A percentile compares a stretch with the other conserved stretches of the same genome.
Conservation (phyloP, 1,284 basidiomycete species). For the Pseudozyma flocculosa region DNA sequence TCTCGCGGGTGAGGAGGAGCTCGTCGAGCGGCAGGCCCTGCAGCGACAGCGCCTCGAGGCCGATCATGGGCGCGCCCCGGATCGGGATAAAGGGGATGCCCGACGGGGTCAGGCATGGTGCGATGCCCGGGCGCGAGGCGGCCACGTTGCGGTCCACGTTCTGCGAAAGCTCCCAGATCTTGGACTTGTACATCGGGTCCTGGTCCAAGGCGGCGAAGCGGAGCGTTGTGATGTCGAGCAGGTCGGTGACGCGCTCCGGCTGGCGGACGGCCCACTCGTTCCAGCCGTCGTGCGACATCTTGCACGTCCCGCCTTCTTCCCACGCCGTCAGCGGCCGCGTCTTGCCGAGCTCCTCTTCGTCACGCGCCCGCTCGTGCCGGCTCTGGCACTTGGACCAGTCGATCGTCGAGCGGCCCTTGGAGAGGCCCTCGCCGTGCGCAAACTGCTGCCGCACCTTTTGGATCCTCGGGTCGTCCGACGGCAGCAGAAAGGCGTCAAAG, state of each 20-base stretch:
- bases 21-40: conserved; percentile 91
- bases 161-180: conserved; percentile 87
- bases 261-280: conserved; percentile 86
- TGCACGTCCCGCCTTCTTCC: conserved; percentile 90
- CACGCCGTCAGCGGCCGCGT: conserved; percentile 86
- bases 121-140: conserved; percentile 76
- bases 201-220: conserved; percentile 74
- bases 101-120: conserved; percentile 86
- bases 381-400: conserved; percentile 93
- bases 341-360: conserved; percentile 78
- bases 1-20: conserved; percentile 85
- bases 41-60: conserved; percentile 85
- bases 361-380: conserved; percentile 80
- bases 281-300: conserved; percentile 87
- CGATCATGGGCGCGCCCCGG: conserved; percentile 93
- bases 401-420: conserved; percentile 58
- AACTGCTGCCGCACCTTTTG: conserved; percentile 74
- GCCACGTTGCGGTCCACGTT: conserved; percentile 83
- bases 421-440: conserved; percentile 42
- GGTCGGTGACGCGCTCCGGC: conserved; percentile 89
- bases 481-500: conserved; percentile 85
- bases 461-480: conserved; percentile 85
- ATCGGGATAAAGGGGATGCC: conserved; percentile 97
- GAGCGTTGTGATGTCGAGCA: conserved; percentile 86
- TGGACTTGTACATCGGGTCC: conserved; percentile 47